Conservation (phyloP, 2,329 filamentous ascomycete genomes). For the Torrubiella hemipterigena region DNA sequence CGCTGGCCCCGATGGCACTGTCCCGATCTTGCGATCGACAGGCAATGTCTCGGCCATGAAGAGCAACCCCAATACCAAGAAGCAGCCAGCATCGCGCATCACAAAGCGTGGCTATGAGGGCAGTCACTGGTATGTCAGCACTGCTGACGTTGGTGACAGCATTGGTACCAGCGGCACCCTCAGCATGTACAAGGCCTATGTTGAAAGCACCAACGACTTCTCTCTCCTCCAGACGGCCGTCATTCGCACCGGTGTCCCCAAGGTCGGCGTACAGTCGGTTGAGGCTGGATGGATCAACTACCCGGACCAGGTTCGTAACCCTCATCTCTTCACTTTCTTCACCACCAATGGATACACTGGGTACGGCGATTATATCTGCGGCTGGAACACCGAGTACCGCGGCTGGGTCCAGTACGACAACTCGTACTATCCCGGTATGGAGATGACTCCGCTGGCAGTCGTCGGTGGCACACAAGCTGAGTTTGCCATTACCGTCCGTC, state of each 20-base stretch:
- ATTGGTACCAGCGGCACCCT: slow-evolving; percentile 3
- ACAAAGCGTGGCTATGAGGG: slow-evolving; percentile 3
- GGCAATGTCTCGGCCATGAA: not conserved
- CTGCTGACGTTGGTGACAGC: slow-evolving; percentile 1
- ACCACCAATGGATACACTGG: slow-evolving; percentile 5
- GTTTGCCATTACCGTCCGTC: slow-evolving; percentile 4
- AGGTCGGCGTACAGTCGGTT: slow-evolving; percentile 5
- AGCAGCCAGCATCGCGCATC: not conserved
- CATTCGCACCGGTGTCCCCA: slow-evolving; percentile 1
- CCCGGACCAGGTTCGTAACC: slow-evolving; percentile 2
- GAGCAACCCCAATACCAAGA: not conserved
- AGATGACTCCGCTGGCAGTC: slow-evolving; percentile 3
- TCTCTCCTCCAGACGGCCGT: slow-evolving; percentile 8
- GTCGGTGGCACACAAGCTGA: slow-evolving; percentile 4
- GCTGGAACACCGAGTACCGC: slow-evolving; percentile 7
- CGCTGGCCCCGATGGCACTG: slow-evolving; percentile 6
- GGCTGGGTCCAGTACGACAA: slow-evolving; percentile 7
- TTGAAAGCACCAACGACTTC: slow-evolving; percentile 6
- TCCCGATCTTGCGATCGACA: slow-evolving; percentile 7
- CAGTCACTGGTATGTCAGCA: slow-evolving; percentile 6
- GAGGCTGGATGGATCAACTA: slow-evolving; percentile 8
- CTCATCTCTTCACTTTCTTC: slow-evolving; percentile 7
- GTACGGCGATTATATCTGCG: slow-evolving; percentile 4
- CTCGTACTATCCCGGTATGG: slow-evolving; percentile 8
- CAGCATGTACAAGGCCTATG: slow-evolving; percentile 6